Conservation (phyloP, 163 green algal species). For the Scenedesmus sp. region DNA sequence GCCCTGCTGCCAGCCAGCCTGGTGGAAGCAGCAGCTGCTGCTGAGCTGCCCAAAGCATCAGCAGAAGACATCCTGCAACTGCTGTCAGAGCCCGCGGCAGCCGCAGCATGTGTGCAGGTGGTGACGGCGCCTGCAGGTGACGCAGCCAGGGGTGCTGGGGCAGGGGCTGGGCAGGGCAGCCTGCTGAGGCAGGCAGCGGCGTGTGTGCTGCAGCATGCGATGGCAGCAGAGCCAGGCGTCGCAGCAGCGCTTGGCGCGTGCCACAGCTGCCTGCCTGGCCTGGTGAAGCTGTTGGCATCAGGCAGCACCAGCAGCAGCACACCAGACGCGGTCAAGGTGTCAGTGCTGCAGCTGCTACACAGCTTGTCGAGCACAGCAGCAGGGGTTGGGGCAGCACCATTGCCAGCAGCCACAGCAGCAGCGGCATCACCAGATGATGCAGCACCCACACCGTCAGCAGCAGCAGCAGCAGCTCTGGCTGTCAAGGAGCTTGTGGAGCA, state of each 20-base stretch:
- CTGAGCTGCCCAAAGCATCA: not conserved
- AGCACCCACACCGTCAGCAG: not conserved
- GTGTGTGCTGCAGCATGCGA: not conserved
- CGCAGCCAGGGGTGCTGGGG: not conserved
- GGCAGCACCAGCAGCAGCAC: conserved; percentile 6
- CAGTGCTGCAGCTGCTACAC: conserved; percentile 20
- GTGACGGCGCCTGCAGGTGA: not conserved
- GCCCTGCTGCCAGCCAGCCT: not conserved
- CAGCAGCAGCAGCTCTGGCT: not conserved
- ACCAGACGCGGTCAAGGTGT: not conserved
- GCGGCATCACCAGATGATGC: not conserved
- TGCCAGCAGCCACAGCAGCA: not conserved
- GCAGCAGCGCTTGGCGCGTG: not conserved
- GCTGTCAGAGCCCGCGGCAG: not conserved
- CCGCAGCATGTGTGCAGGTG: not conserved
- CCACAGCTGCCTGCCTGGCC: not conserved
- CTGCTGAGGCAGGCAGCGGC: not conserved
- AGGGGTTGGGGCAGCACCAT: not conserved
- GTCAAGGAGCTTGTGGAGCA: conserved; percentile 35
- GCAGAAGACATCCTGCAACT: conserved; percentile 3
- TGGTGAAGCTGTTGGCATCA: not conserved
- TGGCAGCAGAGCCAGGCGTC: not conserved
- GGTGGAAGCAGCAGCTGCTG: not conserved
- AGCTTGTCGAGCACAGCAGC: not conserved
- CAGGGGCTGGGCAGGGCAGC: not conserved